phyloP scores from a whole-genome alignment of 2,329 filamentous ascomycete species.

The Colletotrichum lupini region DNA sequence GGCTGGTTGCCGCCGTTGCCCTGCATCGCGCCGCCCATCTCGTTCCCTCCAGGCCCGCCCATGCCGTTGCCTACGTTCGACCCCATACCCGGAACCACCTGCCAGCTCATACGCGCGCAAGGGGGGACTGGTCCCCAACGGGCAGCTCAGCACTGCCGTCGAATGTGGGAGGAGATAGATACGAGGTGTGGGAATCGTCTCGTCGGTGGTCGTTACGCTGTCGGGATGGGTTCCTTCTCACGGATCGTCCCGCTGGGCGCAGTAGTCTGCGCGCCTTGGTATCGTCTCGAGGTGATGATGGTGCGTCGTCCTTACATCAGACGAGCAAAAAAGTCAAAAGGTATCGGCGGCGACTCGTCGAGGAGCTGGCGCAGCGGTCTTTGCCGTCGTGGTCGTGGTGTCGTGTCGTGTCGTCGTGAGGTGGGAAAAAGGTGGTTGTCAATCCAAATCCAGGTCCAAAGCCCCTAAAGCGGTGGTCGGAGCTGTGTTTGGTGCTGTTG shows the following conservation, averaged over 20 bases:
- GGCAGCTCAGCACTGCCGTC: conserved; percentile 16
- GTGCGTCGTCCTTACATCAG: conserved; percentile 16
- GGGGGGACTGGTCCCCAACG: conserved; percentile 30
- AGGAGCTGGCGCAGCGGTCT: conserved; percentile 4
- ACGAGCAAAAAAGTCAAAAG: background rate
- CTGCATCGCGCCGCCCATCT: conserved; percentile 58
- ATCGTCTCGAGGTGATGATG: background rate
- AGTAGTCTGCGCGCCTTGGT: conserved; percentile 11
- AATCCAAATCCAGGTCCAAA: conserved; percentile 9
- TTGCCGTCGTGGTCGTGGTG: conserved; percentile 16
- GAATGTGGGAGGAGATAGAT: background rate
- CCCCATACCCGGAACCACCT: conserved; percentile 52
- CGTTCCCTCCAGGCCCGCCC: conserved; percentile 51
- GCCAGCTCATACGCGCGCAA: conserved; percentile 47
- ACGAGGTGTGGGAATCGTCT: background rate
- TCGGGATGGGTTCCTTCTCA: background rate
- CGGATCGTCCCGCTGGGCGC: conserved; percentile 1
- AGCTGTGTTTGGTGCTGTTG: conserved; percentile 6
- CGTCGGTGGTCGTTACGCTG: conserved; percentile 1
- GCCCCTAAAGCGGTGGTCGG: conserved; percentile 22
- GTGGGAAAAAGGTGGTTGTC: background rate
- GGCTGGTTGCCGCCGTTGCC: conserved; percentile 61
- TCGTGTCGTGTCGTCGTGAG: conserved; percentile 4
- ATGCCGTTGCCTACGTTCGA: conserved; percentile 52
- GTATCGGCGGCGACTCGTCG: conserved; percentile 14